These are phyloP conservation scores for Plantago coronopus DNA, from an alignment of 305 asterid species.

Conservation along the genomic window DNA sequence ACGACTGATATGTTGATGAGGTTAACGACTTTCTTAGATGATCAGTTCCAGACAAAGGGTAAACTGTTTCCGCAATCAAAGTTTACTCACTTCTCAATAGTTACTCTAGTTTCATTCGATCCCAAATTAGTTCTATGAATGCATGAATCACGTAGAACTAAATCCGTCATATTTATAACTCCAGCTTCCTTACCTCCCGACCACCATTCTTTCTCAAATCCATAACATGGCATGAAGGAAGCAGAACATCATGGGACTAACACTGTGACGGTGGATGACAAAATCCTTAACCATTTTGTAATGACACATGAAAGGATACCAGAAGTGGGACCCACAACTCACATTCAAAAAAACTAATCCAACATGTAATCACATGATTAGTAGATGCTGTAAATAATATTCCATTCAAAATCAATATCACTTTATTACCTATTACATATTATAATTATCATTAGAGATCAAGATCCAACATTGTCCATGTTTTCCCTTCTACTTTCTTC, in stretches of 20 bases:
- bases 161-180: too few relatives aligned
- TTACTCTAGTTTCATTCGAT: too few relatives aligned
- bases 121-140: too few relatives aligned
- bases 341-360: constrained; percentile 33
- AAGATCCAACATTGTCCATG: constrained; percentile 35
- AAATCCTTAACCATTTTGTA: constrained; percentile 3
- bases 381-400: constrained; percentile 29
- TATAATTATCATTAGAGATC: constrained; percentile 26
- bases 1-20: too few relatives aligned
- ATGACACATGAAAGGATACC: constrained; percentile 47
- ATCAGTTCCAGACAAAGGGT: too few relatives aligned
- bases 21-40: too few relatives aligned
- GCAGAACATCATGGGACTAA: constrained; percentile 21
- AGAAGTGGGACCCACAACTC: constrained; percentile 37
- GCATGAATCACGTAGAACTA: too few relatives aligned
- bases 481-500: constrained; percentile 11
- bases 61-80: too few relatives aligned
- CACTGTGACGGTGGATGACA: constrained; percentile 26
- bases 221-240: constrained; percentile 10
- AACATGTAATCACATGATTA: constrained; percentile 67
- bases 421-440: neutral
- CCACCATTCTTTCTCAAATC: too few relatives aligned
- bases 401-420: constrained; percentile 16
- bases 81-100: too few relatives aligned
- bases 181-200: too few relatives aligned